Conservation (phyloP, 495 filamentous ascomycete species). For the Elasticomyces elasticus region DNA sequence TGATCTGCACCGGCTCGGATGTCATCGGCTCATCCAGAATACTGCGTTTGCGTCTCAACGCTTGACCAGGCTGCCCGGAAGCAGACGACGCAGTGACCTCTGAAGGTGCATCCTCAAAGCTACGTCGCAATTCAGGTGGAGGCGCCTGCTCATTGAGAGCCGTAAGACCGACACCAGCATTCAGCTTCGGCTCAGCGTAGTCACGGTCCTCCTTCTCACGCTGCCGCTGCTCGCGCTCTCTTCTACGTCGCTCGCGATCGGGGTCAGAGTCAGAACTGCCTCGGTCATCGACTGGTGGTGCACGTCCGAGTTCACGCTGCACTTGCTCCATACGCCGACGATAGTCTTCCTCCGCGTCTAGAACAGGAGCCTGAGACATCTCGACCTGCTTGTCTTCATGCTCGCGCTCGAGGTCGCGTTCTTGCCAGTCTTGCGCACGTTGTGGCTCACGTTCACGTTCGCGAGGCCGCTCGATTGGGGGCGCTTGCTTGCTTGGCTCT, state of each 20-base stretch:
- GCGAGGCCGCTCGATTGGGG: conserved; percentile 20
- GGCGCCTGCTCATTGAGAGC: background rate
- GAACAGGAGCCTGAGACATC: conserved; percentile 8
- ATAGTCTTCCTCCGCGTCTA: conserved; percentile 35
- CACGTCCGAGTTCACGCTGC: conserved; percentile 19
- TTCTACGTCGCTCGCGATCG: conserved; percentile 20
- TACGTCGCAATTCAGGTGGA: conserved; percentile 3
- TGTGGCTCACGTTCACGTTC: conserved; percentile 19
- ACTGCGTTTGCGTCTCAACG: conserved; percentile 11
- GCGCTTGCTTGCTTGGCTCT: conserved; percentile 10
- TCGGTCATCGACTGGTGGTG: background rate
- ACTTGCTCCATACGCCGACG: conserved; percentile 31
- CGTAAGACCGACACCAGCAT: conserved; percentile 9
- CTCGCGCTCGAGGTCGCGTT: conserved; percentile 10
- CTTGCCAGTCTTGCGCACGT: background rate
- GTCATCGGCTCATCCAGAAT: conserved; percentile 21
- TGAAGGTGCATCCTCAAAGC: conserved; percentile 4
- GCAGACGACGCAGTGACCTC: conserved; percentile 4
- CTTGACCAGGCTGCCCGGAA: background rate
- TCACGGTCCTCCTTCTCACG: conserved; percentile 14
- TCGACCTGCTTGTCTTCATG: conserved; percentile 1
- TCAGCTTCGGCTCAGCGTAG: conserved; percentile 1
- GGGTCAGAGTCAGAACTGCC: conserved; percentile 15
- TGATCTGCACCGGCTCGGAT: conserved; percentile 20
- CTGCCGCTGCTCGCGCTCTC: conserved; percentile 21